Evolutionary conservation across 202 grass and related monocot genomes (phyloP), one percentile per base, ranked within the genome.

Genomic region (Tripidium arundinaceum): DNA sequence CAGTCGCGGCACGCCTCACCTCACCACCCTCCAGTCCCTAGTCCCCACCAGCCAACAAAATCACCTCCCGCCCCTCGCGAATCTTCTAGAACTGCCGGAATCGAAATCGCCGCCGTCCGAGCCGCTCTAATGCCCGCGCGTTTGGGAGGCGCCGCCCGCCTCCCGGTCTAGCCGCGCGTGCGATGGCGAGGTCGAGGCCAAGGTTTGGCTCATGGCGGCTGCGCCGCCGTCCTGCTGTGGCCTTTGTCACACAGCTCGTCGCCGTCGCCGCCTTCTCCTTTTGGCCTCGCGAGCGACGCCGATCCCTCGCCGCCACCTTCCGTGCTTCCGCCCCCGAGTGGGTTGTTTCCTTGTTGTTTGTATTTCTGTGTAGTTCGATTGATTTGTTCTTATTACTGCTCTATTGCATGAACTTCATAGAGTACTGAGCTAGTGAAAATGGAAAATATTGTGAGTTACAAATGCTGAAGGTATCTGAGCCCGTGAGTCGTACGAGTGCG

Each of bases 181-280:
- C 74, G 47, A 93, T 93, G 87, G 84, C 74, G 73, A 78, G 88
- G 82, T 85, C 83, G 63, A 88, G 72, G 86, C 70, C 89, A 90
- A 88, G 88, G 83, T 86, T 81, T 91, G 79, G 80, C 82, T 94
- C 80, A 7, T 91, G 52, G 83, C 88, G 76, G 13, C 52, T 94
- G 85, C 71, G 80, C 62, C 49, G 88, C 65, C 37, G 83, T 94
- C 65, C 65, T 94, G 64, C 31, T 94, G 41, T 94, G 88, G 88
- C 88, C 42, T 91, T 68, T 72, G 60, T 94, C 66, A 81, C 57
- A 52, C 88, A 91, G 86, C 83, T 94, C 15, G 41, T 94, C 8
- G 83, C 91, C 61, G 65, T 94, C 54, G 86, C 8, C 75, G 83
- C 46, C 79, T 94, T 38, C 88, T 90, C 73, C 47, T 41, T 91